Evolutionary conservation across 202 grass and related monocot genomes (phyloP).

Genomic region (Setaria italica): DNA sequence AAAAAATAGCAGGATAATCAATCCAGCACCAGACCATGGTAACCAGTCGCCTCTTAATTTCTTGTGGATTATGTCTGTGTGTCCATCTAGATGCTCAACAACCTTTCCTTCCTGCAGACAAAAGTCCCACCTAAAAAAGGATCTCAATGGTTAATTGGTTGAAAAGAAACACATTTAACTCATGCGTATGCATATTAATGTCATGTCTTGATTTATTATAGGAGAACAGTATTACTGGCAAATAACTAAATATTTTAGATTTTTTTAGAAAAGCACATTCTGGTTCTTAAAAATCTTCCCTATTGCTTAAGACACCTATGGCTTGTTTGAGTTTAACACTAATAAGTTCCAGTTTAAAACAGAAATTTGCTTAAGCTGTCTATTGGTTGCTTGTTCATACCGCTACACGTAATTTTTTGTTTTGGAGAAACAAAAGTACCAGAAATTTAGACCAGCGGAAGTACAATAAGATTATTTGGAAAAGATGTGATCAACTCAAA

Average conservation of each 20-base stretch:
- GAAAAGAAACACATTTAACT: slow-evolving; percentile 21
- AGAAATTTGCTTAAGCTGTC: too few species aligned
- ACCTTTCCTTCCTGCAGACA: slow-evolving; percentile 87
- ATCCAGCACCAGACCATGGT: slow-evolving; percentile 76
- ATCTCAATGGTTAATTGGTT: slow-evolving; percentile 30
- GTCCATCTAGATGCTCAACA: slow-evolving; percentile 85
- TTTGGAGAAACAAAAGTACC: too few species aligned
- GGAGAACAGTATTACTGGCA: slow-evolving; percentile 9
- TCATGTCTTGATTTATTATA: not conserved
- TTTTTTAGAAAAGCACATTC: not conserved
- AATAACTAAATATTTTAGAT: not conserved
- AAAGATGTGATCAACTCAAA: too few species aligned
- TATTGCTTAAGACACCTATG: not conserved
- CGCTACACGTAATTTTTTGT: too few species aligned
- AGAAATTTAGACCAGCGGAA: too few species aligned
- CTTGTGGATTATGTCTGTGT: slow-evolving; percentile 98
- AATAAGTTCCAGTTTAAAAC: too few species aligned
- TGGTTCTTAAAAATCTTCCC: not conserved
- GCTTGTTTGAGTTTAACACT: too few species aligned
- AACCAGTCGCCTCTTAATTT: slow-evolving; percentile 93
- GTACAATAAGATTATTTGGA: too few species aligned
- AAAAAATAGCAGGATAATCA: slow-evolving; percentile 26
- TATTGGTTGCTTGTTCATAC: too few species aligned
- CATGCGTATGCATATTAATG: slow-evolving; percentile 29
- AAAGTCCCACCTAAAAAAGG: slow-evolving; percentile 91